Evolutionary conservation across 2,329 filamentous ascomycete genomes (phyloP).

Genomic region (Pleoardoris graminearum): DNA sequence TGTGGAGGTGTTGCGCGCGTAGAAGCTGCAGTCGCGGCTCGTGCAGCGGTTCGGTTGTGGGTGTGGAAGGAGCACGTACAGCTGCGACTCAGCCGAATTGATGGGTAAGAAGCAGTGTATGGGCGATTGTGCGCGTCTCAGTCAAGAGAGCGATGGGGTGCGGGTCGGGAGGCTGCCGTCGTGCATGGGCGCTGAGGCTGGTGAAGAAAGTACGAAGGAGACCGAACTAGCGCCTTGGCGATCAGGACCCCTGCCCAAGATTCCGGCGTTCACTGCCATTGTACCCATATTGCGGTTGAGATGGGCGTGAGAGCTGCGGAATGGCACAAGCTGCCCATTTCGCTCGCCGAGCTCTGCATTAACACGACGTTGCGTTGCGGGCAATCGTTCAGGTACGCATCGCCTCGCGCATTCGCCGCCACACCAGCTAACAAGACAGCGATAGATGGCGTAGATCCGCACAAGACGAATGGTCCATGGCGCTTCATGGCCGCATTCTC

Average conservation of each 20-base stretch:
- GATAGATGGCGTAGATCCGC: slow-evolving; percentile 80
- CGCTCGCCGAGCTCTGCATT: slow-evolving; percentile 83
- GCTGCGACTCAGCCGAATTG: neutral
- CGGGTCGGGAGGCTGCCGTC: neutral
- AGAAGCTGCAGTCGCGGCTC: slow-evolving; percentile 15
- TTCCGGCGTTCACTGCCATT: no score
- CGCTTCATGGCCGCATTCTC: slow-evolving; percentile 81
- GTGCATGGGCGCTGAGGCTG: neutral
- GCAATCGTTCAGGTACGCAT: slow-evolving; percentile 79
- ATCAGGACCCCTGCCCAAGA: no score
- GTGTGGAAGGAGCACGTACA: slow-evolving; percentile 2
- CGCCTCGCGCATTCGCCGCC: neutral
- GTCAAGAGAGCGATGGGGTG: neutral
- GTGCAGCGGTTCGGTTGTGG: slow-evolving; percentile 3
- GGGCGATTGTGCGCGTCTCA: neutral
- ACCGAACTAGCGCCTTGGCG: slow-evolving; percentile 5
- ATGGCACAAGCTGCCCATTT: slow-evolving; percentile 87
- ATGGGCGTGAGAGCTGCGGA: slow-evolving; percentile 63
- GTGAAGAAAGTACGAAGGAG: slow-evolving; percentile 8
- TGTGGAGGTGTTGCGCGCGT: slow-evolving; percentile 33
- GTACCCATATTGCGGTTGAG: neutral
- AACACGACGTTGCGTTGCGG: slow-evolving; percentile 93
- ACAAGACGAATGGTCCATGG: slow-evolving; percentile 84
- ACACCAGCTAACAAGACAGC: neutral
- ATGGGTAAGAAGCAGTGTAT: neutral